These are phyloP conservation scores for Geotrichum carabidarum DNA, from an alignment of 1,139 yeast species.

Conservation along the genomic window DNA sequence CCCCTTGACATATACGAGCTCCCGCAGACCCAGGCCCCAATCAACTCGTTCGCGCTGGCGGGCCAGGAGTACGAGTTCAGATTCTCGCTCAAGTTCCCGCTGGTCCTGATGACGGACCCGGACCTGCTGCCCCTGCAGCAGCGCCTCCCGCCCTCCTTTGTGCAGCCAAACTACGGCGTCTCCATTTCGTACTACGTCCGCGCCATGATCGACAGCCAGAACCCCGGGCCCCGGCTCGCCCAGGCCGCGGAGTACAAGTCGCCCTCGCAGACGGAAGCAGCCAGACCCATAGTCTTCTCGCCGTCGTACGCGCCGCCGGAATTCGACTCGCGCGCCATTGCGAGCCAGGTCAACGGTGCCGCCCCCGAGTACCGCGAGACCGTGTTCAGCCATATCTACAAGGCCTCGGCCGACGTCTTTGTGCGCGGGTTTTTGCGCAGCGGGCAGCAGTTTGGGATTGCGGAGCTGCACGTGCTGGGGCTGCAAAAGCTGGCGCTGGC, in stretches of 20 bases:
- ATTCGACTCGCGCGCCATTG: conserved; percentile 9
- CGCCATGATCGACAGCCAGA: conserved; percentile 3
- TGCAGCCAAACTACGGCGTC: background rate
- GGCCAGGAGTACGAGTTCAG: background rate
- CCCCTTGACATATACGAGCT: conserved; percentile 2
- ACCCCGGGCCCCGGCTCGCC: background rate
- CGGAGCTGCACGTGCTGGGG: conserved; percentile 18
- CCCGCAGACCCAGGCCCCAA: background rate
- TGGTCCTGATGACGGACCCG: background rate
- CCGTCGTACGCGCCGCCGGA: conserved; percentile 16
- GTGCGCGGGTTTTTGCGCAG: conserved; percentile 11
- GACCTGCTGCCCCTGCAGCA: conserved; percentile 8
- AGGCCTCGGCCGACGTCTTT: conserved; percentile 1
- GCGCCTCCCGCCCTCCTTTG: conserved; percentile 7
- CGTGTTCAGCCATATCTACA: conserved; percentile 13
- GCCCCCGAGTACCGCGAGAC: background rate
- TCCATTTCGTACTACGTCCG: conserved; percentile 6
- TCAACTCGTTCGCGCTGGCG: conserved; percentile 3
- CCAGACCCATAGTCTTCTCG: background rate
- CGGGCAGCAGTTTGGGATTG: conserved; percentile 11
- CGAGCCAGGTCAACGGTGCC: background rate
- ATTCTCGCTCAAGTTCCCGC: conserved; percentile 7
- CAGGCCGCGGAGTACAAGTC: background rate
- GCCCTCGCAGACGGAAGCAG: background rate
- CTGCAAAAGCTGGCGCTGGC: conserved; percentile 8